Evolutionary conservation across 495 filamentous ascomycete genomes (phyloP).

Genomic region (Daldinia vernicosa): DNA sequence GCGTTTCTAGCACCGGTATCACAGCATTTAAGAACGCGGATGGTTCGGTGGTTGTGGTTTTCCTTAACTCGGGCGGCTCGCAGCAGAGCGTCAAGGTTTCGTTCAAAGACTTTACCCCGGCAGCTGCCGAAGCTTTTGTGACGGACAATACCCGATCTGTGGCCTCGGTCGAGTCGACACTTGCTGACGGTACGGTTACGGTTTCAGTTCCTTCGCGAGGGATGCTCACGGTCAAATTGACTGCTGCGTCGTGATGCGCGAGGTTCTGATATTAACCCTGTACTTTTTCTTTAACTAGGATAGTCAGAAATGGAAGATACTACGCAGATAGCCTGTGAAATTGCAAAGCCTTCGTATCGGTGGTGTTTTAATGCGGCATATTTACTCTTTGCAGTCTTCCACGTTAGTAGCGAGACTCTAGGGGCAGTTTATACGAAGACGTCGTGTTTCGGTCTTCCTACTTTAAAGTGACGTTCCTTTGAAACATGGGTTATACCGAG

Average conservation of each 20-base stretch:
- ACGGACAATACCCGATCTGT: constrained; percentile 45
- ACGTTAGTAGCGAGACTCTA: no score
- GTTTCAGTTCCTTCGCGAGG: constrained; percentile 37
- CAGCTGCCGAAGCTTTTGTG: constrained; percentile 42
- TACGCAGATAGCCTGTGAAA: no score
- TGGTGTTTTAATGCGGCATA: no score
- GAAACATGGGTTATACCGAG: no score
- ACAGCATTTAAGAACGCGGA: constrained; percentile 60
- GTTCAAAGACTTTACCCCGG: constrained; percentile 40
- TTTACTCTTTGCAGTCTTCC: no score
- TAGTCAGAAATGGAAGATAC: no score
- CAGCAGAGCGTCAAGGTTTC: constrained; percentile 42
- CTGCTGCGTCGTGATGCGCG: constrained; percentile 7
- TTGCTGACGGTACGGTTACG: constrained; percentile 33
- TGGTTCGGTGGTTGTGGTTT: constrained; percentile 54
- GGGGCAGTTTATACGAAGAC: no score
- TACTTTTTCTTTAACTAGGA: no score
- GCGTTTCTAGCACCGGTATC: constrained; percentile 47
- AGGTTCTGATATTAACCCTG: background rate
- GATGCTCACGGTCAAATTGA: constrained; percentile 45
- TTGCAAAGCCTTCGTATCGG: no score
- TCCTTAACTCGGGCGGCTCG: constrained; percentile 55
- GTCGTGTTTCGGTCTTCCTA: no score
- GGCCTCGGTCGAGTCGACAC: constrained; percentile 11
- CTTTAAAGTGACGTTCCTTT: no score